A percentile compares a stretch with the other conserved stretches of the same genome.
Evolutionary conservation across 2,329 filamentous ascomycete species (phyloP).

Genomic region (Cladosporium oxysporum): DNA sequence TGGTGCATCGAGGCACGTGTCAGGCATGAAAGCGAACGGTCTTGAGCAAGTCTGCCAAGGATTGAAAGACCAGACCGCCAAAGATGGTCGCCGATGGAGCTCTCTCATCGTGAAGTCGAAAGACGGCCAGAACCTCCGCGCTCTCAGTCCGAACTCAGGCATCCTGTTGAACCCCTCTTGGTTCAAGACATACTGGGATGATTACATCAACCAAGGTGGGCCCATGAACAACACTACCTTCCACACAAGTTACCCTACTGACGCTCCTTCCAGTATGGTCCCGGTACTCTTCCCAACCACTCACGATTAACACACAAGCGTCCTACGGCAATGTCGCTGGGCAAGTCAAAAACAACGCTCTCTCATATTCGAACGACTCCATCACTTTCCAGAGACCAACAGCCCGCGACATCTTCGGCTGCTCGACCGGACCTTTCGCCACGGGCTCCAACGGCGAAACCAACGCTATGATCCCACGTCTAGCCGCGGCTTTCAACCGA

Average conservation of each 20-base stretch:
- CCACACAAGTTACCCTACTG: neutral
- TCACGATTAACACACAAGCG: conserved; percentile 67
- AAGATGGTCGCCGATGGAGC: conserved; percentile 63
- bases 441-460: conserved; percentile 44
- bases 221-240: neutral
- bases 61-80: conserved; percentile 56
- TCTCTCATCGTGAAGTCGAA: conserved; percentile 53
- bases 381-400: conserved; percentile 59
- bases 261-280: conserved; percentile 44
- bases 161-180: conserved; percentile 48
- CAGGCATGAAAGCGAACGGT: conserved; percentile 61
- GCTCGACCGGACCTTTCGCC: conserved; percentile 64
- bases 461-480: conserved; percentile 67
- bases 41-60: conserved; percentile 57
- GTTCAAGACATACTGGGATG: conserved; percentile 55
- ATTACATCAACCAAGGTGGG: conserved; percentile 48
- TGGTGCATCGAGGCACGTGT: conserved; percentile 50
- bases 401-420: conserved; percentile 66
- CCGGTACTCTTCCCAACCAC: conserved; percentile 45
- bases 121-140: conserved; percentile 43
- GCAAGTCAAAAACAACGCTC: conserved; percentile 32
- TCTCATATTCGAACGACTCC: conserved; percentile 46
- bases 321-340: conserved; percentile 52
- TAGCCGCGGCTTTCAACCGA: conserved; percentile 75
- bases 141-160: conserved; percentile 48